Evolutionary conservation across 129 eudicot genomes (phyloP).

Genomic region (Artemisia annua): DNA sequence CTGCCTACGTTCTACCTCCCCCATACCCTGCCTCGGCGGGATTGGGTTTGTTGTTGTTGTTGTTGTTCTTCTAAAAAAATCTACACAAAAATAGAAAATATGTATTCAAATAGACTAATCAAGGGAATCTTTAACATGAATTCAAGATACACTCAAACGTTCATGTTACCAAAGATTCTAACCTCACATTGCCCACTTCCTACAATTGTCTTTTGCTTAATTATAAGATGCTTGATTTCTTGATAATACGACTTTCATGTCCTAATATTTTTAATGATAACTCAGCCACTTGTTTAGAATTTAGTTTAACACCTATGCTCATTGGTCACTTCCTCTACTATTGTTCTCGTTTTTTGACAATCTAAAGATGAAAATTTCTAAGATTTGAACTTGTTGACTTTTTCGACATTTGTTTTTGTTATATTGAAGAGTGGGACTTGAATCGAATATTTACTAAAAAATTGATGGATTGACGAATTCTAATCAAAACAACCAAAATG

Average conservation of each 20-base stretch:
- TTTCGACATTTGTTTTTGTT: background rate
- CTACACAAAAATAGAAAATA: background rate
- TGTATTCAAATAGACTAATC: background rate
- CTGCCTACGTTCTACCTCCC: no score
- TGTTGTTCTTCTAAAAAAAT: background rate
- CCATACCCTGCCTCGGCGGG: no score
- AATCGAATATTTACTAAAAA: slow-evolving; percentile 2
- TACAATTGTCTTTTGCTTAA: slow-evolving; percentile 25
- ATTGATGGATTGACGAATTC: background rate
- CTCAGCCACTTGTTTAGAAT: slow-evolving; percentile 21
- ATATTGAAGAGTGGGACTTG: background rate
- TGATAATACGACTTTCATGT: slow-evolving; percentile 25
- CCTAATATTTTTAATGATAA: slow-evolving; percentile 2
- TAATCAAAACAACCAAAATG: slow-evolving; percentile 9
- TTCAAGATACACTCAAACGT: slow-evolving; percentile 32
- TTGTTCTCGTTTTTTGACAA: background rate
- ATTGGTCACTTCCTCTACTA: slow-evolving; percentile 6
- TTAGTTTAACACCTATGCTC: slow-evolving; percentile 17
- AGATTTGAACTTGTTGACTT: slow-evolving; percentile 18
- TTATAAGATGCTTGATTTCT: slow-evolving; percentile 23
- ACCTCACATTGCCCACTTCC: slow-evolving; percentile 32
- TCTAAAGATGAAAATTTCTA: slow-evolving; percentile 9
- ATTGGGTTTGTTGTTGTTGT: no score
- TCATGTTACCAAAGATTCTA: slow-evolving; percentile 34
- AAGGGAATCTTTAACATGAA: slow-evolving; percentile 31